phyloP scores from a whole-genome alignment of 2,329 filamentous ascomycete genomes.

The Corinectria fuckeliana region DNA sequence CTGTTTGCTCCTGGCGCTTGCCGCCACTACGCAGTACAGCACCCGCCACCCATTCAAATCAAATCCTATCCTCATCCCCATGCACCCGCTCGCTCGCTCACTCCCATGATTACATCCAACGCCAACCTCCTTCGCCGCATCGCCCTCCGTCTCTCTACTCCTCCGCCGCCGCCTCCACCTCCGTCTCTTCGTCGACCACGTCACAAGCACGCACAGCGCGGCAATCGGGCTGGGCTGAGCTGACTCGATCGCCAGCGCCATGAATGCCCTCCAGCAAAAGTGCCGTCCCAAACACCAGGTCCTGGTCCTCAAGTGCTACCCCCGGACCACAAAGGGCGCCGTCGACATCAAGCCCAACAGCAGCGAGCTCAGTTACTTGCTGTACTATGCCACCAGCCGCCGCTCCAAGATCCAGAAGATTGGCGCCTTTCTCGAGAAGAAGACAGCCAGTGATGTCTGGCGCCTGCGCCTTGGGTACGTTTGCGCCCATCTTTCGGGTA shows the following conservation, averaged over 20 bases:
- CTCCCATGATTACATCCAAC: slow-evolving; percentile 27
- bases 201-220: slow-evolving; percentile 13
- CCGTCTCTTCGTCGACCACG: background rate
- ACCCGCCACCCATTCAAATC: slow-evolving; percentile 24
- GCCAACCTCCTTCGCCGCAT: slow-evolving; percentile 28
- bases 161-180: background rate
- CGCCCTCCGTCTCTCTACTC: background rate
- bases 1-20: too few species aligned
- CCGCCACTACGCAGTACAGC: too few species aligned
- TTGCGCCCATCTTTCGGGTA: slow-evolving; percentile 14
- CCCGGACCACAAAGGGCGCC: slow-evolving; percentile 86
- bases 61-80: slow-evolving; percentile 4
- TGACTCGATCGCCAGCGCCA: slow-evolving; percentile 40
- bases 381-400: slow-evolving; percentile 95
- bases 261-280: slow-evolving; percentile 71
- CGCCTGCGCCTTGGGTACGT: slow-evolving; percentile 82
- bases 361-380: slow-evolving; percentile 93
- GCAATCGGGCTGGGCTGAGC: slow-evolving; percentile 21
- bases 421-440: slow-evolving; percentile 91
- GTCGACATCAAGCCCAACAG: slow-evolving; percentile 95
- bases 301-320: slow-evolving; percentile 94
- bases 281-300: slow-evolving; percentile 96
- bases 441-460: slow-evolving; percentile 90
- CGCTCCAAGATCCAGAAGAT: slow-evolving; percentile 97
- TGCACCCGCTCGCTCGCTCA: background rate